These are phyloP conservation scores for Soucietia sequanensis DNA, from an alignment of 805 yeast genomes.

Conservation along the genomic window DNA sequence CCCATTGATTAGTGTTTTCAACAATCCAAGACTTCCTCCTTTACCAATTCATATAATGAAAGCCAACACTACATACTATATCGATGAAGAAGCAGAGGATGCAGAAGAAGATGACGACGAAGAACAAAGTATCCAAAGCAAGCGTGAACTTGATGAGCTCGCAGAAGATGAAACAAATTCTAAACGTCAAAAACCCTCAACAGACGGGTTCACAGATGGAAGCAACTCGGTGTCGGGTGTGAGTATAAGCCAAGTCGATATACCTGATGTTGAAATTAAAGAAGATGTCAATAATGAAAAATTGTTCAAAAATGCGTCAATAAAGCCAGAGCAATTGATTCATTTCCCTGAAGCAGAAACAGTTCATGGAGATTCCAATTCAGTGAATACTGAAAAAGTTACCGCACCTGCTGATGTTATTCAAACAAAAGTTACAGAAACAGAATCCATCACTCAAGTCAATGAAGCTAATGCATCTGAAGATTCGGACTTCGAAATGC, in stretches of 20 bases:
- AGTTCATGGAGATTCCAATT: background rate
- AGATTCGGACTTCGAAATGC: slow-evolving; percentile 52
- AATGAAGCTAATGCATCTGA: slow-evolving; percentile 1
- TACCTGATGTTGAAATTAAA: background rate
- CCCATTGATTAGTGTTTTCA: slow-evolving; percentile 54
- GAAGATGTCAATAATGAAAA: background rate
- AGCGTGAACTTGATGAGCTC: slow-evolving; percentile 37
- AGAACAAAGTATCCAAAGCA: slow-evolving; percentile 28
- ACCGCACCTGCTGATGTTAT: background rate
- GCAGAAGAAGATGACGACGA: slow-evolving; percentile 36
- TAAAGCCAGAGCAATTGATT: background rate
- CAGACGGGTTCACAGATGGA: background rate
- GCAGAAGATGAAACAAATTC: slow-evolving; percentile 35
- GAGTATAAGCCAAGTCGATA: background rate
- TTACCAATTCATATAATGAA: slow-evolving; percentile 25
- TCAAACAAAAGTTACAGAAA: background rate
- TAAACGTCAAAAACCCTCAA: slow-evolving; percentile 39
- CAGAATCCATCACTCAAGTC: slow-evolving; percentile 1
- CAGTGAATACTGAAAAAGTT: background rate
- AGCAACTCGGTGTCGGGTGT: background rate
- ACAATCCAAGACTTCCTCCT: slow-evolving; percentile 76
- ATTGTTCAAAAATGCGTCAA: background rate
- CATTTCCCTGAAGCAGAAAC: slow-evolving; percentile 3
- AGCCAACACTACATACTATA: slow-evolving; percentile 36
- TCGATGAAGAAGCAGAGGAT: slow-evolving; percentile 37